phyloP scores from a whole-genome alignment of 2,329 filamentous ascomycete species.

The Neonectria ditissima region DNA sequence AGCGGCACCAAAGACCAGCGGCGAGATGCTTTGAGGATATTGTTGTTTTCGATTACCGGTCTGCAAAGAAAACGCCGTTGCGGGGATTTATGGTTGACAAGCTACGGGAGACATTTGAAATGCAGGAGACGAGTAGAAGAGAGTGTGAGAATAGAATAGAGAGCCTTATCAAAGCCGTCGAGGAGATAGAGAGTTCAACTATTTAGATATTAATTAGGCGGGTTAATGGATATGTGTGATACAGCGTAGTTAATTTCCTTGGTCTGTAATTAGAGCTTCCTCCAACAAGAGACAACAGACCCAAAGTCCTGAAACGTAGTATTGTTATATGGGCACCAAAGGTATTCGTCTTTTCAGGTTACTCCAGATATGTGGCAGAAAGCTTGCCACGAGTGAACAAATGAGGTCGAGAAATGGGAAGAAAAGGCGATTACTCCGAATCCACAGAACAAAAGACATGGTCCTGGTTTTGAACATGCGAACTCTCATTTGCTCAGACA shows the following conservation, averaged over 20 bases:
- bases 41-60: conserved; percentile 48
- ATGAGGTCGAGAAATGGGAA: neutral
- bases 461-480: conserved; percentile 8
- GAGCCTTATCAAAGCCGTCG: conserved; percentile 7
- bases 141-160: conserved; percentile 35
- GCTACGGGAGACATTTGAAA: conserved; percentile 50
- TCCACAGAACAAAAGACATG: neutral
- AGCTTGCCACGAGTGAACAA: neutral
- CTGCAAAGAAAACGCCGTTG: conserved; percentile 52
- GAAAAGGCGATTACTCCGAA: neutral
- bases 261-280: no score
- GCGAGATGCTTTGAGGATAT: conserved; percentile 75
- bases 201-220: neutral
- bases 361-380: neutral
- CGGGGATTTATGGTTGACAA: conserved; percentile 55
- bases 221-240: no score
- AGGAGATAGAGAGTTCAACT: conserved; percentile 11
- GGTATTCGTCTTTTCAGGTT: conserved; percentile 22
- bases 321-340: no score
- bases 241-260: no score
- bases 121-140: conserved; percentile 46
- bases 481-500: conserved; percentile 1
- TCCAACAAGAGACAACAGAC: no score
- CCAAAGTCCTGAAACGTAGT: no score
- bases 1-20: conserved; percentile 77